A percentile compares a stretch with the other conserved stretches of the same genome.
Evolutionary conservation across 2,329 filamentous ascomycete genomes (phyloP).

Genomic region (Pyricularia grisea): DNA sequence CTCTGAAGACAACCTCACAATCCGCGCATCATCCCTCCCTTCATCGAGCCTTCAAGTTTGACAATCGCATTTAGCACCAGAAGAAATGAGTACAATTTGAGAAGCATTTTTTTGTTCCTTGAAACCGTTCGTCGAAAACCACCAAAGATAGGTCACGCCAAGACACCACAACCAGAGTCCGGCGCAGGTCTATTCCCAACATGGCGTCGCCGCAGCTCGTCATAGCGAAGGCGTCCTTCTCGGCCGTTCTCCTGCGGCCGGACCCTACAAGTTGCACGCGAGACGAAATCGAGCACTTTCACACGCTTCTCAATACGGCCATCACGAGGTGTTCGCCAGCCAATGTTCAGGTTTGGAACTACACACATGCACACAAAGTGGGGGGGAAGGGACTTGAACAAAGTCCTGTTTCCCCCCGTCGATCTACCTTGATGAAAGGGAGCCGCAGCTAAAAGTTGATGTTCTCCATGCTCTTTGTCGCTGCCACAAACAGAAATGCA

Average conservation of each 20-base stretch:
- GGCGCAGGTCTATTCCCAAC: conserved; percentile 5
- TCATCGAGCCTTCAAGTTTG: not conserved
- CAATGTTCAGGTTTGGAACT: conserved; percentile 79
- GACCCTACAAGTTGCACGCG: conserved; percentile 63
- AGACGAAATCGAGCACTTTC: conserved; percentile 61
- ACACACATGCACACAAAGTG: conserved; percentile 20
- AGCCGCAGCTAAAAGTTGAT: conserved; percentile 26
- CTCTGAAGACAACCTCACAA: not conserved
- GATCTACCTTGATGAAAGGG: conserved; percentile 6
- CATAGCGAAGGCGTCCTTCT: conserved; percentile 72
- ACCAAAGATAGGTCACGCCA: not conserved
- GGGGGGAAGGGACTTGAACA: not conserved
- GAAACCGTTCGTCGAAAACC: not conserved
- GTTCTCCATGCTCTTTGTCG: conserved; percentile 14
- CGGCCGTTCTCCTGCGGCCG: conserved; percentile 61
- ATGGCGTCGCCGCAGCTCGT: conserved; percentile 65
- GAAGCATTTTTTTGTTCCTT: not conserved
- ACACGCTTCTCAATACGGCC: conserved; percentile 53
- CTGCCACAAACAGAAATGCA: conserved; percentile 63
- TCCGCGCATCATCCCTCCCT: not conserved
- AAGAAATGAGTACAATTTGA: not conserved
- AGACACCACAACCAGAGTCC: not conserved
- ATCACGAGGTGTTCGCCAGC: conserved; percentile 63
- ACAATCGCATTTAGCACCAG: no score
- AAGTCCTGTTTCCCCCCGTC: conserved; percentile 12